Evolutionary conservation across 495 filamentous ascomycete genomes (phyloP).

Genomic region (Annulohypoxylon bovei): DNA sequence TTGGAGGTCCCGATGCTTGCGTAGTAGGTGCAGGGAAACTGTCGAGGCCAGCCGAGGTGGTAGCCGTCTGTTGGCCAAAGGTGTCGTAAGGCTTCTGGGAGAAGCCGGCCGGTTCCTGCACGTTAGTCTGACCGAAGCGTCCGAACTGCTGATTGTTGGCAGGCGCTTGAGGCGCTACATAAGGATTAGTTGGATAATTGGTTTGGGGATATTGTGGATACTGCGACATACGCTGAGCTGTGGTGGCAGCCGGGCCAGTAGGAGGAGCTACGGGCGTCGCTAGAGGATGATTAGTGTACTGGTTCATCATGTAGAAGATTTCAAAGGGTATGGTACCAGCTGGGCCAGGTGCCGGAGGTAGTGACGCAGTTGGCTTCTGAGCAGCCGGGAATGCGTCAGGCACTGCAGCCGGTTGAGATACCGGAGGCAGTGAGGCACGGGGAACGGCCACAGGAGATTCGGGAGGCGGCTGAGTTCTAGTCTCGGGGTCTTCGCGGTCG

Average conservation of each 20-base stretch:
- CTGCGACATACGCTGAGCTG: conserved; percentile 48
- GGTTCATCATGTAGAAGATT: conserved; percentile 3
- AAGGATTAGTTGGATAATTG: conserved; percentile 43
- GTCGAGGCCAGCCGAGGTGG: conserved; percentile 58
- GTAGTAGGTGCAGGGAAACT: conserved; percentile 67
- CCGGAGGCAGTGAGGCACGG: conserved; percentile 87
- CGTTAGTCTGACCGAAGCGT: conserved; percentile 70
- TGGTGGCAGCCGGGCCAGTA: conserved; percentile 44
- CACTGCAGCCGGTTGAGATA: conserved; percentile 62
- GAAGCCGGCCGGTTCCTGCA: conserved; percentile 67
- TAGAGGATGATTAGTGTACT: conserved; percentile 45
- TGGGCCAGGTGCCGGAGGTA: conserved; percentile 56
- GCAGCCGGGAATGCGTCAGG: conserved; percentile 67
- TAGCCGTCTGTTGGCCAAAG: conserved; percentile 75
- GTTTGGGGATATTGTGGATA: conserved; percentile 21
- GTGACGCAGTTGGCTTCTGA: conserved; percentile 74
- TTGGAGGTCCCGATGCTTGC: conserved; percentile 66
- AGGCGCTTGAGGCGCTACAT: conserved; percentile 44
- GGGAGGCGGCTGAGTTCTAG: conserved; percentile 90
- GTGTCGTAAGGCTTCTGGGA: conserved; percentile 87
- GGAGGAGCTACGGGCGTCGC: conserved; percentile 48
- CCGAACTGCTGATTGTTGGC: conserved; percentile 70
- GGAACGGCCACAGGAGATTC: conserved; percentile 92
- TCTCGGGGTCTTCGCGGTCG: conserved; percentile 94
- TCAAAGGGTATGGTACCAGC: conserved; percentile 49